Percentiles rank a stretch among this genome's conserved stretches.
Conservation (phyloP, 345 rosid species). For the Salix brachista region DNA sequence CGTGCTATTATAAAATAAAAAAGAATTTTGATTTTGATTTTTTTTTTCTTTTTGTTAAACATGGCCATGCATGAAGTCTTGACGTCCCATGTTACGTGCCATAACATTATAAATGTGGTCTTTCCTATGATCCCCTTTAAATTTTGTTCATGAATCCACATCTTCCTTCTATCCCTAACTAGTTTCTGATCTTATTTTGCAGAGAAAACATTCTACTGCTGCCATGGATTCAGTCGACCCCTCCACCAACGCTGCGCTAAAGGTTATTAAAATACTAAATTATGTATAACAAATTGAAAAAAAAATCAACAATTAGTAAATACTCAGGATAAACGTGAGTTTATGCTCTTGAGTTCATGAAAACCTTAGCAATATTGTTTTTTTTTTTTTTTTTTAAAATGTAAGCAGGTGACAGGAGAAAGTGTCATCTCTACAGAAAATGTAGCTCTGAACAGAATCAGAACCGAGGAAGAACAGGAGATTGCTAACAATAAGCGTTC, state of each 20-base stretch:
- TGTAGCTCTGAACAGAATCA: constrained; percentile 18
- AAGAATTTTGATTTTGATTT: not conserved
- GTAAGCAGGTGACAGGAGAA: constrained; percentile 28
- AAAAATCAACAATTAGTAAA: not conserved
- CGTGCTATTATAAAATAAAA: too few species aligned
- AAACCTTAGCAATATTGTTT: not conserved
- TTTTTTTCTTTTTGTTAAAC: not conserved
- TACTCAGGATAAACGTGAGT: not conserved
- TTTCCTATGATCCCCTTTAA: not conserved
- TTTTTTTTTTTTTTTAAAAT: not conserved
- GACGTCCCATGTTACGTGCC: not conserved
- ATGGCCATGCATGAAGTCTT: not conserved
- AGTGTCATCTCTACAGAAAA: constrained; percentile 8
- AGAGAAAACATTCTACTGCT: constrained; percentile 43
- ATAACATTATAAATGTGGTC: not conserved
- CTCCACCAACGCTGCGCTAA: constrained; percentile 25
- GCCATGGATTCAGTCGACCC: constrained; percentile 31
- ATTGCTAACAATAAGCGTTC: constrained; percentile 12
- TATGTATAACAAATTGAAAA: not conserved
- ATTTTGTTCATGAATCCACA: not conserved
- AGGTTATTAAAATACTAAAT: constrained; percentile 26
- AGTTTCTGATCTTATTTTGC: not conserved
- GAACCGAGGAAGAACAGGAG: constrained; percentile 23
- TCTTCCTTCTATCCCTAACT: not conserved
- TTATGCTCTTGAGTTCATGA: not conserved